These are phyloP conservation scores for Cadophora sp. DNA, from an alignment of 2,329 filamentous ascomycete genomes.

Conservation along the genomic window DNA sequence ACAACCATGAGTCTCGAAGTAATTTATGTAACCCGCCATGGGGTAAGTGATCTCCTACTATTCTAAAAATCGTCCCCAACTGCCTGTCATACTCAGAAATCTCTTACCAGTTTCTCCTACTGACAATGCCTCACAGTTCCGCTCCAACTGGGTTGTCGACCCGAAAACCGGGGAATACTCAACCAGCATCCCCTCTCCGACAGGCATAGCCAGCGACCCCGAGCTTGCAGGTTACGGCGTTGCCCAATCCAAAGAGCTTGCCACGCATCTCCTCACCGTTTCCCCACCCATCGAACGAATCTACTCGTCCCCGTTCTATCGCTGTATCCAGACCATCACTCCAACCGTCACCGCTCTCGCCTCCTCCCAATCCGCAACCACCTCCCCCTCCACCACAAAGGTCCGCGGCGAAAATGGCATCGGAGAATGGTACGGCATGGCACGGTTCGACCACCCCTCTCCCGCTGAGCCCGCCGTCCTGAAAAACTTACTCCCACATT, in stretches of 20 bases:
- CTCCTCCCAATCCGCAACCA: background rate
- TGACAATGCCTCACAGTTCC: slow-evolving; percentile 66
- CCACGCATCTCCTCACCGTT: slow-evolving; percentile 64
- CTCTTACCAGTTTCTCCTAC: slow-evolving; percentile 20
- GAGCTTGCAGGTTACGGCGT: slow-evolving; percentile 87
- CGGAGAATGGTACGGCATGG: slow-evolving; percentile 91
- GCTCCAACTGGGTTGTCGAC: slow-evolving; percentile 88
- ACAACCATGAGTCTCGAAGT: slow-evolving; percentile 57
- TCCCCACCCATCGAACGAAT: slow-evolving; percentile 75
- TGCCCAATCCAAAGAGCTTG: slow-evolving; percentile 81
- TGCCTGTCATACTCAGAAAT: slow-evolving; percentile 23
- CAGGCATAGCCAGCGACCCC: slow-evolving; percentile 86
- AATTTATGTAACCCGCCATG: slow-evolving; percentile 78
- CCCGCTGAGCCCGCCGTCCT: slow-evolving; percentile 72
- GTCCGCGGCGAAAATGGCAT: slow-evolving; percentile 64
- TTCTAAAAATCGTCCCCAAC: slow-evolving; percentile 16
- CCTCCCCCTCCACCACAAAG: slow-evolving; percentile 41
- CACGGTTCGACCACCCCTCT: slow-evolving; percentile 83
- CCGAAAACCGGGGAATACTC: slow-evolving; percentile 79
- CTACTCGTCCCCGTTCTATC: slow-evolving; percentile 87
- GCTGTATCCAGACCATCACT: slow-evolving; percentile 83
- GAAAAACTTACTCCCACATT: slow-evolving; percentile 68
- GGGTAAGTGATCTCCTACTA: too few species aligned
- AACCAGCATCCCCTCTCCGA: slow-evolving; percentile 77
- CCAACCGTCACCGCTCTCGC: slow-evolving; percentile 65